These are phyloP conservation scores for Candida pseudoviswanathii DNA, from an alignment of 1,139 yeast species.

Conservation along the genomic window DNA sequence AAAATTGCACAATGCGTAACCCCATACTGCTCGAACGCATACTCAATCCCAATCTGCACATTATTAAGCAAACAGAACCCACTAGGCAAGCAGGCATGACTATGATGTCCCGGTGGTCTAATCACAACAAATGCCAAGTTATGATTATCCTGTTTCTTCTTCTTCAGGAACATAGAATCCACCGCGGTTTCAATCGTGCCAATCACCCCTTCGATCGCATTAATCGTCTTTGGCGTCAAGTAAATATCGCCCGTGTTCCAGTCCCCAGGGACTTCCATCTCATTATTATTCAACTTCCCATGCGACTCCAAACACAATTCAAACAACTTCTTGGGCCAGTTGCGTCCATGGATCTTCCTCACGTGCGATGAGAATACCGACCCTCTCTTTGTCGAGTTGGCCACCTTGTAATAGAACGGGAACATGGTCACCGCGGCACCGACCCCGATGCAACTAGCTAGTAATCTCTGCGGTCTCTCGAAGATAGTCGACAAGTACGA, in stretches of 20 bases:
- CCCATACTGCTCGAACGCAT: slow-evolving; percentile 64
- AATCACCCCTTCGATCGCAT: slow-evolving; percentile 77
- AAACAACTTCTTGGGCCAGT: slow-evolving; percentile 68
- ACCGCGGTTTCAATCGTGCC: slow-evolving; percentile 79
- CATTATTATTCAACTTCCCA: slow-evolving; percentile 53
- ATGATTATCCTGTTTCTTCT: slow-evolving; percentile 30
- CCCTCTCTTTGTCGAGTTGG: slow-evolving; percentile 50
- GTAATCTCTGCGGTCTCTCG: slow-evolving; percentile 79
- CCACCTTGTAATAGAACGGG: slow-evolving; percentile 60
- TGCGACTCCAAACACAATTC: slow-evolving; percentile 63
- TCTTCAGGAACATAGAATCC: slow-evolving; percentile 51
- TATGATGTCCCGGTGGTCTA: slow-evolving; percentile 89
- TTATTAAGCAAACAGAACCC: slow-evolving; percentile 88
- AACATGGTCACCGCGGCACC: slow-evolving; percentile 74
- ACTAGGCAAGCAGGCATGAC: slow-evolving; percentile 81
- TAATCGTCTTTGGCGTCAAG: slow-evolving; percentile 64
- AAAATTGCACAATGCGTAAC: slow-evolving; percentile 82
- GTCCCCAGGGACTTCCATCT: slow-evolving; percentile 74
- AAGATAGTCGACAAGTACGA: slow-evolving; percentile 70
- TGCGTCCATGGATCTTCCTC: slow-evolving; percentile 68
- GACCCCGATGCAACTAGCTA: slow-evolving; percentile 77
- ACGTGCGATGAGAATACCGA: slow-evolving; percentile 63
- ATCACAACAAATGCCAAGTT: slow-evolving; percentile 69
- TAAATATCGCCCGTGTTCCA: slow-evolving; percentile 90
- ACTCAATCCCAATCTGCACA: slow-evolving; percentile 81